phyloP scores from a whole-genome alignment of 306 rosid genomes.

The Lagenaria siceraria region DNA sequence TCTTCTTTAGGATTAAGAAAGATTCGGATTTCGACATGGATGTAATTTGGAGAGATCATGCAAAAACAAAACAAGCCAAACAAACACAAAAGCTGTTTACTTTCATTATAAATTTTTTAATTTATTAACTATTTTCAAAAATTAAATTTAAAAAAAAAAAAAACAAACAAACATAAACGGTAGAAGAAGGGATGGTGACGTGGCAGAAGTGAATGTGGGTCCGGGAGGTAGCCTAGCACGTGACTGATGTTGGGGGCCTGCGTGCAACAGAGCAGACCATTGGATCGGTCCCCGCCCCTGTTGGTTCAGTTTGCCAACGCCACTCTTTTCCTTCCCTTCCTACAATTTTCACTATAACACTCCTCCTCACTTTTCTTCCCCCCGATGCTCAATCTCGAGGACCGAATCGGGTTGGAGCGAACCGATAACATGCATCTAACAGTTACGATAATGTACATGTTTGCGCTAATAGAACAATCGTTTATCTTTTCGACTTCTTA shows the following conservation, averaged over 20 bases:
- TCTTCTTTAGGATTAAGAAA: neutral
- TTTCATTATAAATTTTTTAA: neutral
- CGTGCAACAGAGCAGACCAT: constrained; percentile 4
- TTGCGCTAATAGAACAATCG: neutral
- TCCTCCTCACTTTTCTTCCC: neutral
- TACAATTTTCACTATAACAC: neutral
- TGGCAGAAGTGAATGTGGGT: neutral
- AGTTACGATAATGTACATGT: neutral
- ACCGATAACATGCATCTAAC: neutral
- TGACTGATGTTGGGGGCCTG: constrained; percentile 4
- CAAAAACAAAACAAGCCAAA: neutral
- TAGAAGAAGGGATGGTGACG: neutral
- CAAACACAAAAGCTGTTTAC: neutral
- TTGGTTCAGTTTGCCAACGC: neutral
- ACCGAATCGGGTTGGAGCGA: too few species aligned
- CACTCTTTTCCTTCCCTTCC: neutral
- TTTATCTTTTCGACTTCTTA: neutral
- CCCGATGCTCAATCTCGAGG: neutral
- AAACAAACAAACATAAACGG: neutral
- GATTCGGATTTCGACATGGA: constrained; percentile 3
- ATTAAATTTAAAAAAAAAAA: too few species aligned
- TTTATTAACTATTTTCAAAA: neutral
- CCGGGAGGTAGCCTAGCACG: neutral
- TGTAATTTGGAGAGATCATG: constrained; percentile 4
- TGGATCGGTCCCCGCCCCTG: constrained; percentile 8